Evolutionary conservation across 257 asterid species (phyloP), one percentile per base, ranked within the genome.

Genomic region (Ocimum tenuiflorum): DNA sequence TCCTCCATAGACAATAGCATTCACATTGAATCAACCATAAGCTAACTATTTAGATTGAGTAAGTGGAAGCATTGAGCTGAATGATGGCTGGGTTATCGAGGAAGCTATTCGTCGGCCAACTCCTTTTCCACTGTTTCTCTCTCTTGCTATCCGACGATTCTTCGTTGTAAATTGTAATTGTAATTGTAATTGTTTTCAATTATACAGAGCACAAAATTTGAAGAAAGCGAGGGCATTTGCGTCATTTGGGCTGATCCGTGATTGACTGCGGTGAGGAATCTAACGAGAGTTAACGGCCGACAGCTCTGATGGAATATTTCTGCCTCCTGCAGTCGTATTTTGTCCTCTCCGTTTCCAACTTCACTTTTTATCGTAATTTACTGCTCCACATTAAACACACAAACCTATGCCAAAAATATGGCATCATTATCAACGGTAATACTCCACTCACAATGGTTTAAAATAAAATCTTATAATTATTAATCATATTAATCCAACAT

Each of bases 201-300:
- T 31, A 31, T 27, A 27, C 36, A 58, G 7, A 56, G 17, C 35
- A 33, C 3, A 8, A 31, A 33, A 68, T 38, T 6, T 1, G 18
- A 65, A 6, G 63, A 59, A 12, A 36, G 49, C 10, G 35, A 15
- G 68, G 75, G 73, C 43, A 60, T 19, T 56, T 11, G 12, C 7
- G 78, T 63, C 53, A 68, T 72, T 47, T 63, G 1, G 6, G 4
- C n/a, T n/a, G n/a, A 19, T 65, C 63, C 53, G 52, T 58, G 60
- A 59, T 59, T 59, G 35, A 59, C 66, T 69, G 61, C 50, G 65
- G 73, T 48, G 56, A 43, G 19, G 50, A 68, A 62, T 74, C 63
- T 68, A 53, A 80, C 82, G 50, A 63, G 53, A 67, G 78, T 77
- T 76, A 76, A 67, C 73, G 70, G 75, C 71, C 46, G 74, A 73